Percentiles rank a stretch among this genome's conserved stretches.
Evolutionary conservation across 116 monocot genomes (phyloP).

Genomic region (Zostera marina): DNA sequence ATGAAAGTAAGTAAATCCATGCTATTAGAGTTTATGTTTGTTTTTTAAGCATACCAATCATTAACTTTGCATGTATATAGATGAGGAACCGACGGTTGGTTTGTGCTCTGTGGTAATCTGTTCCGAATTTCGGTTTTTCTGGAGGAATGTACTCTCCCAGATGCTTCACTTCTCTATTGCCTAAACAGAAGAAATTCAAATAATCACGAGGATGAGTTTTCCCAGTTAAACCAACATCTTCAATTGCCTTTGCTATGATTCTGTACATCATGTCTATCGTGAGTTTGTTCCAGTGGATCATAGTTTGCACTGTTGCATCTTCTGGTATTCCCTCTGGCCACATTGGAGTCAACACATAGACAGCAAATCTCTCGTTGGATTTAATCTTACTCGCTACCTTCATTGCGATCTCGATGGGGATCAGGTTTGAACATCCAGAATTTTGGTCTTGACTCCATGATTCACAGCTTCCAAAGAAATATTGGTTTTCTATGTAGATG

Average conservation of each 20-base stretch:
- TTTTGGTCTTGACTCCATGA: slow-evolving; percentile 22
- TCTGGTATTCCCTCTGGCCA: slow-evolving; percentile 52
- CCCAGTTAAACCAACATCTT: slow-evolving; percentile 7
- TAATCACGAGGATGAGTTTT: slow-evolving; percentile 26
- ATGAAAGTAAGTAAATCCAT: background rate
- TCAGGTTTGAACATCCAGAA: slow-evolving; percentile 33
- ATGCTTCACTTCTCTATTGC: slow-evolving; percentile 20
- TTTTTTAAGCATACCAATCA: slow-evolving; percentile 26
- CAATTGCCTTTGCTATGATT: slow-evolving; percentile 19
- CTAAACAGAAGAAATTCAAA: slow-evolving; percentile 56
- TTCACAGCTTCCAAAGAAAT: slow-evolving; percentile 42
- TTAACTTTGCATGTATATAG: slow-evolving; percentile 54
- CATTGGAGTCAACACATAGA: slow-evolving; percentile 57
- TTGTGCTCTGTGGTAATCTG: slow-evolving; percentile 26
- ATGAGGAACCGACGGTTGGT: slow-evolving; percentile 49
- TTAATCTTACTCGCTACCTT: slow-evolving; percentile 50
- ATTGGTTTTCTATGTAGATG: slow-evolving; percentile 52
- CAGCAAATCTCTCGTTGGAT: slow-evolving; percentile 30
- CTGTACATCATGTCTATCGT: slow-evolving; percentile 51
- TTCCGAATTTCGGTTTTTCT: slow-evolving; percentile 9
- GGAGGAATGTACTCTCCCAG: slow-evolving; percentile 17
- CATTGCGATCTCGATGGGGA: slow-evolving; percentile 43
- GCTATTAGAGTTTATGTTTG: background rate
- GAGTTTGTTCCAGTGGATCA: slow-evolving; percentile 48
- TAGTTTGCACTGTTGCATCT: slow-evolving; percentile 30